A percentile compares a stretch with the other conserved stretches of the same genome.
phyloP scores from a whole-genome alignment of 257 asterid genomes.

The Capsicum chinense region DNA sequence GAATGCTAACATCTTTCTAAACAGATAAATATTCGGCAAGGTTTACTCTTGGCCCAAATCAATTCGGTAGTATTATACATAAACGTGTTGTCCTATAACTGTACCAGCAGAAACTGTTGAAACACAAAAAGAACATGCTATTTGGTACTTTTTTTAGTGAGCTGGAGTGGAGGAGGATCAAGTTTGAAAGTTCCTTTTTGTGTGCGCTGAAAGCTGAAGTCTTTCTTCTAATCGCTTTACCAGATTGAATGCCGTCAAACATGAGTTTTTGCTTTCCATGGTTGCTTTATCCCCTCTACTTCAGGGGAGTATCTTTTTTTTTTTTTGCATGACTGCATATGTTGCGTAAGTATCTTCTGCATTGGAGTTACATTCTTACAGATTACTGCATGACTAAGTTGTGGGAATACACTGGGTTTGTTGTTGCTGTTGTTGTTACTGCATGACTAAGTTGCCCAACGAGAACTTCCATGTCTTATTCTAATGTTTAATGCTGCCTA shows the following conservation, averaged over 20 bases:
- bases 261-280: not conserved
- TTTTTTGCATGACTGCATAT: not conserved
- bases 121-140: not conserved
- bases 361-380: not conserved
- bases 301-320: not conserved
- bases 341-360: not conserved
- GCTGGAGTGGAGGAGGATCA: not conserved
- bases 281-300: not conserved
- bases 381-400: not conserved
- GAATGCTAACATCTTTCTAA: not conserved
- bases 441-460: not conserved
- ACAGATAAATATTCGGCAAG: too few species aligned
- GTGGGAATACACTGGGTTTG: too few species aligned
- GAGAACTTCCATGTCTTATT: not conserved
- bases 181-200: not conserved
- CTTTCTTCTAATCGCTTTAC: not conserved
- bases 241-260: not conserved
- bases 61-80: not conserved
- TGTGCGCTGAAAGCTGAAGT: not conserved
- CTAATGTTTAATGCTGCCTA: not conserved
- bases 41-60: too few species aligned
- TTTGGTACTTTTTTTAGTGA: conserved; percentile 10
- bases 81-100: not conserved
- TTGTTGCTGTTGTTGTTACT: too few species aligned
- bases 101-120: conserved; percentile 9